Base-by-base conservation (phyloP, 106 monocot species). In the Dendrobium officinale region DNA sequence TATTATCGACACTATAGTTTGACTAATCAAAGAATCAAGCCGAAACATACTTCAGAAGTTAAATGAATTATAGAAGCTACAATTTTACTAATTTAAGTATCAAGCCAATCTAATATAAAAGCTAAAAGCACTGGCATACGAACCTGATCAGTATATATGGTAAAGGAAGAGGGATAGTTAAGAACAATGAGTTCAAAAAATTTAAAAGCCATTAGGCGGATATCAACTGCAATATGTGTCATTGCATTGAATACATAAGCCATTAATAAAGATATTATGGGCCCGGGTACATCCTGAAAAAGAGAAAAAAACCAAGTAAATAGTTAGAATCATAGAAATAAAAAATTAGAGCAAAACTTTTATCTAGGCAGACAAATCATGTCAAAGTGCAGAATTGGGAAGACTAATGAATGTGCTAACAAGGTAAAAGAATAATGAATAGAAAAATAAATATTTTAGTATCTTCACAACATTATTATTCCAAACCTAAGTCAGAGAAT, bases 191-290 rank as follows among this genome's bases (percentile, higher is more conserved):
- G 97, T 55, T 88, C 86, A 79, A 98, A 89, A 75, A 94, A 94
- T 58, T 89, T 94, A 81, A 98, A 98, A 75, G 92, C 92, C 83
- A 83, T 90, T 27, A 98, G 80, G 13, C 92, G 92, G 77, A 94
- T 88, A 81, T 94, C 94, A 80, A 94, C 64, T 1, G 84, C 82
- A 48, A 98, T 83, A 82, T 98, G 92, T 43, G 97, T 89, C 94
- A 94, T 98, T 72, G 92, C 97, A 92, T 91, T 92, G 73, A 98
- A 91, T 33, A 94, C 85, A 84, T 94, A 92, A 13, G 86, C 89
- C 92, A 98, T 89, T 75, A 94, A 66, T 29, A 92, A 82, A 66
- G 90, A 88, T 43, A 92, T 83, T 19, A 85, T 73, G 8, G 86
- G 77, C 24, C 78, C 79, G 42, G 76, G 75, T 58, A 80, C 79